Conservation (phyloP, 2,329 filamentous ascomycete species). For the Penicillium frequentans region DNA sequence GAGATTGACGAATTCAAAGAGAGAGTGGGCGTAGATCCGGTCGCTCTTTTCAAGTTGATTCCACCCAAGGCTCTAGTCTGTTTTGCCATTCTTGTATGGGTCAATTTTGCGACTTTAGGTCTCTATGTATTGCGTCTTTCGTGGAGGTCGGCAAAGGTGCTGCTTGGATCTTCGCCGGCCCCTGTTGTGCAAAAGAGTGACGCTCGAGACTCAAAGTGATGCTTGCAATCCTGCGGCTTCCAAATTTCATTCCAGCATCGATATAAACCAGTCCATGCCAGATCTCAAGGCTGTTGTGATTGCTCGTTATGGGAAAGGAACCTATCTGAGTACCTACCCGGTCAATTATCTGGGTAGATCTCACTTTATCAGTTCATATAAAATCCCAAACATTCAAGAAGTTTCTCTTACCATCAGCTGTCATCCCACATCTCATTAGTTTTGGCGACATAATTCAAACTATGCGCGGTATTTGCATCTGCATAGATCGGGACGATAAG, state of each 20-base stretch:
- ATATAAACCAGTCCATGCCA: neutral
- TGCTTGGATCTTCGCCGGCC: neutral
- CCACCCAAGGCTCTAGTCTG: constrained; percentile 12
- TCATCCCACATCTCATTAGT: too few species aligned
- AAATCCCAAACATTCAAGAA: too few species aligned
- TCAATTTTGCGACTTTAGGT: constrained; percentile 10
- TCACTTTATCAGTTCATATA: too few species aligned
- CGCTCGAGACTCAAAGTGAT: neutral
- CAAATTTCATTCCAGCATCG: neutral
- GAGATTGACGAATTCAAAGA: constrained; percentile 8
- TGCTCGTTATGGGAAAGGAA: too few species aligned
- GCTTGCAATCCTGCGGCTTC: neutral
- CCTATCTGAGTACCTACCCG: too few species aligned
- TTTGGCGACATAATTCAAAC: too few species aligned
- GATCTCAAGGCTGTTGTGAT: too few species aligned
- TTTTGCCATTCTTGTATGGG: constrained; percentile 11
- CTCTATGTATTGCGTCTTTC: constrained; percentile 15
- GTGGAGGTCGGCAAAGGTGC: constrained; percentile 1
- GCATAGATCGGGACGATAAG: too few species aligned
- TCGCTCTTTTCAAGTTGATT: constrained; percentile 10
- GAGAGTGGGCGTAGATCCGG: constrained; percentile 2
- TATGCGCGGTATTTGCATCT: too few species aligned
- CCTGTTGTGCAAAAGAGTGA: neutral
- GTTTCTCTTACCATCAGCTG: too few species aligned
- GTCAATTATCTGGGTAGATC: too few species aligned